These are phyloP conservation scores for Phellopilus nigrolimitatus DNA, from an alignment of 1,284 basidiomycete genomes.

Conservation along the genomic window DNA sequence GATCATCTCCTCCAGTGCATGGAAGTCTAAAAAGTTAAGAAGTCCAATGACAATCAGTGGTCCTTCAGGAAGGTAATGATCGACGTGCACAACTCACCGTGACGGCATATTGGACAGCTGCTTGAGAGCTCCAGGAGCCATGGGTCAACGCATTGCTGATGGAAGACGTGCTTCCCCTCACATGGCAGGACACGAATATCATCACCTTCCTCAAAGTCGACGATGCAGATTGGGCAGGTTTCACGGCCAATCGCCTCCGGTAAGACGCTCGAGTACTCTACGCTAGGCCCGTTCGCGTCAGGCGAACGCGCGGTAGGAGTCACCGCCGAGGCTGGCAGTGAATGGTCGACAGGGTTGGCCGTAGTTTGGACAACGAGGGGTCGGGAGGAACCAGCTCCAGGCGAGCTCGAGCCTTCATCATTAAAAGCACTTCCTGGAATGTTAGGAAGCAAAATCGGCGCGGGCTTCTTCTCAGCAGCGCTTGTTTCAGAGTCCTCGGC, in stretches of 20 bases:
- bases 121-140: conserved; percentile 88
- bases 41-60: neutral
- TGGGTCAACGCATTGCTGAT: conserved; percentile 76
- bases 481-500: neutral
- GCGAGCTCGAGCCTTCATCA: conserved; percentile 13
- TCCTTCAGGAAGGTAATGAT: neutral
- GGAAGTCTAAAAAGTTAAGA: conserved; percentile 37
- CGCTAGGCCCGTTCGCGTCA: neutral
- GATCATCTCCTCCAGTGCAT: conserved; percentile 45
- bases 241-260: conserved; percentile 70
- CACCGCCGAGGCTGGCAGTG: neutral
- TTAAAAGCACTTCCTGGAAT: neutral
- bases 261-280: conserved; percentile 37
- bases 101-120: conserved; percentile 86
- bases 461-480: neutral
- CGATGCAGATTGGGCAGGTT: conserved; percentile 90
- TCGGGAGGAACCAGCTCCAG: conserved; percentile 15
- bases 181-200: conserved; percentile 86
- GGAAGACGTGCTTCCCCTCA: conserved; percentile 84
- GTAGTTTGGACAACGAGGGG: neutral
- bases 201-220: conserved; percentile 91
- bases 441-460: neutral
- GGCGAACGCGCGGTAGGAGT: neutral
- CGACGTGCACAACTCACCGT: conserved; percentile 48
- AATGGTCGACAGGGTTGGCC: neutral